Base-by-base conservation (phyloP, 176 grass and related monocot species). In the Themeda triandra region DNA sequence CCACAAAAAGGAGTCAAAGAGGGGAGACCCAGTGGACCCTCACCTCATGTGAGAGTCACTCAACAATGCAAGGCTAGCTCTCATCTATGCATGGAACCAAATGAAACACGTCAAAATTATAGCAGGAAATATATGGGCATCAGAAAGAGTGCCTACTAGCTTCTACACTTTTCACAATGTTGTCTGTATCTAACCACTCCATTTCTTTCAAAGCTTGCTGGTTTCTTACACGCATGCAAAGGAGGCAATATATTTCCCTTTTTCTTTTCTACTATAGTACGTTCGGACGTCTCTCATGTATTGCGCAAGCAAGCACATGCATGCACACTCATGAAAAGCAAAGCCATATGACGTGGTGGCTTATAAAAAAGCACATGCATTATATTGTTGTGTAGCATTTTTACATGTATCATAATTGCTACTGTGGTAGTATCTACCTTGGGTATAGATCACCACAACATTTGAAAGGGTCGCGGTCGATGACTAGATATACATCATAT, bases 41-140 rank as follows among this genome's bases (percentile, higher is more conserved):
- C 84, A 77, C 86, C 83, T 89, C 92, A 89, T 91, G 92, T 94
- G 92, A 91, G 79, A 68, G 86, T 91, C 92, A 91, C 92, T 94
- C 81, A 74, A 81, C 64, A 69, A 21, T 79, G 75, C 62, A 31
- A 64, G 19, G 19, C 5, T 64, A 27, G 11, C 25, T 28, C 24
- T 29, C 28, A 25, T 65, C 63, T 45, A 83, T 27, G 79, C 73
- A 66, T 80, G 65, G 59, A 72, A 87, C 68, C 88, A 82, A 90
- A 85, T 27, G 36, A 92, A 70, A 80, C 4, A 74, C 48, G 33
- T 11, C 83, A 79, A 85, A 73, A 78, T 29, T 37, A 49, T 70
- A 62, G 66, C 23, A 60, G 17, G 33, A 69, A 82, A 66, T 63
- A 53, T 83, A 66, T 79, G 67, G n/a, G 60, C 88, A 87, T 90